Evolutionary conservation across 345 rosid species (phyloP).

Genomic region (Brassica napus): DNA sequence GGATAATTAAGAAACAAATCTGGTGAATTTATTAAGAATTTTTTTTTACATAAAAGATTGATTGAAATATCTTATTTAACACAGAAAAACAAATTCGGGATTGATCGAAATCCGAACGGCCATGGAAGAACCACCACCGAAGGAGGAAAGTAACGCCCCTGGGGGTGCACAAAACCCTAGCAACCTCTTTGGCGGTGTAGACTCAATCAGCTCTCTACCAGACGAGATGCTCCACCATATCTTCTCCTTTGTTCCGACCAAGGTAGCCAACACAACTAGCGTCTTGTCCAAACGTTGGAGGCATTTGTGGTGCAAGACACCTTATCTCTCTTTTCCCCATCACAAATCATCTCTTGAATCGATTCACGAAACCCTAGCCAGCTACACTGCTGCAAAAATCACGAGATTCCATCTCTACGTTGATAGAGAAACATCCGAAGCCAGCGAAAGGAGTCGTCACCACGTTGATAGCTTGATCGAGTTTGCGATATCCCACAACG

Average conservation of each 20-base stretch:
- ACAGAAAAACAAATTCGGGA: background rate
- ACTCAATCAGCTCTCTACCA: constrained; percentile 10
- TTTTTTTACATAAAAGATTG: background rate
- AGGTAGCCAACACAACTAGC: background rate
- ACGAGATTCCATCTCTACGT: background rate
- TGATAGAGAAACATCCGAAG: too few relatives aligned
- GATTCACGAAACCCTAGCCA: background rate
- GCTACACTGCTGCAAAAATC: background rate
- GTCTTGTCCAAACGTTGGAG: constrained; percentile 11
- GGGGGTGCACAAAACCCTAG: background rate
- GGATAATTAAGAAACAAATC: background rate
- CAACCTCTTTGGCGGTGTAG: background rate
- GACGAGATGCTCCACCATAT: constrained; percentile 8
- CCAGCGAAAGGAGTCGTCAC: background rate
- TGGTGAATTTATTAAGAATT: background rate
- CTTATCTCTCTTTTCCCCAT: background rate
- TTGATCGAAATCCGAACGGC: background rate
- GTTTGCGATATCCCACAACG: constrained; percentile 5
- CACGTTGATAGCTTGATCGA: background rate
- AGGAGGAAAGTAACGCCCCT: background rate
- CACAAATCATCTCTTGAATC: background rate
- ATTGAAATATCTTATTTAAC: background rate
- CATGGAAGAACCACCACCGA: background rate
- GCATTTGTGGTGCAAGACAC: background rate
- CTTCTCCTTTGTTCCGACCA: constrained; percentile 1